Conservation (phyloP, 495 filamentous ascomycete species). For the Penicillium chermesinum region DNA sequence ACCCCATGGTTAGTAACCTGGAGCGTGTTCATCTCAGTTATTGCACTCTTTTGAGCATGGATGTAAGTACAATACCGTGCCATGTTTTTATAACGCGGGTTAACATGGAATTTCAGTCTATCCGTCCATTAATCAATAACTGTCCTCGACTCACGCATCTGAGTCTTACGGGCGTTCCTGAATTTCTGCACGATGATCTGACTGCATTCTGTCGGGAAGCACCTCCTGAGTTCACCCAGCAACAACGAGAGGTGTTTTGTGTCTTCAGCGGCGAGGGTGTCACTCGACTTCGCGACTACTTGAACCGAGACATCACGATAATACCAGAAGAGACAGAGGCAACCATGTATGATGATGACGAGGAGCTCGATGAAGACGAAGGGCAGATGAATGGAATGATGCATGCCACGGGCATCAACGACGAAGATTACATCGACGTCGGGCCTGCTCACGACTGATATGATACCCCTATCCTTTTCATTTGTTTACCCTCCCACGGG, state of each 20-base stretch:
- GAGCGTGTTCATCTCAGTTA: slow-evolving; percentile 98
- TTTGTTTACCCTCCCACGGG: slow-evolving; percentile 14
- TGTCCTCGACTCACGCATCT: slow-evolving; percentile 92
- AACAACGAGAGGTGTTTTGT: slow-evolving; percentile 92
- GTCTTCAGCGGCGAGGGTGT: slow-evolving; percentile 94
- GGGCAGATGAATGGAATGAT: slow-evolving; percentile 53
- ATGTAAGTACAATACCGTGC: slow-evolving; percentile 48
- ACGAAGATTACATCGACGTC: slow-evolving; percentile 48
- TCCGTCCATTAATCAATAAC: slow-evolving; percentile 79
- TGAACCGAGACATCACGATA: slow-evolving; percentile 50
- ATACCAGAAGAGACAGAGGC: slow-evolving; percentile 40
- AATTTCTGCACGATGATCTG: slow-evolving; percentile 69
- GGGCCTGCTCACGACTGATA: slow-evolving; percentile 40
- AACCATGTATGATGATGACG: slow-evolving; percentile 54
- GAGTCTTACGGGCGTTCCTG: slow-evolving; percentile 89
- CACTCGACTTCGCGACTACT: slow-evolving; percentile 63
- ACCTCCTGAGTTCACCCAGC: slow-evolving; percentile 87
- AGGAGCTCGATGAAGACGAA: slow-evolving; percentile 50
- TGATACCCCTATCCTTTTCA: slow-evolving; percentile 22
- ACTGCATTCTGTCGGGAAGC: slow-evolving; percentile 80
- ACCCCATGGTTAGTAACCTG: slow-evolving; percentile 55
- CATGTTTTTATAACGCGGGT: not conserved
- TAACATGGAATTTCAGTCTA: slow-evolving; percentile 56
- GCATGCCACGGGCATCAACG: slow-evolving; percentile 48
- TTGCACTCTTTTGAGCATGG: slow-evolving; percentile 73